Base-by-base conservation (phyloP, 805 yeast species). In the Metschnikowia amazonensis region DNA sequence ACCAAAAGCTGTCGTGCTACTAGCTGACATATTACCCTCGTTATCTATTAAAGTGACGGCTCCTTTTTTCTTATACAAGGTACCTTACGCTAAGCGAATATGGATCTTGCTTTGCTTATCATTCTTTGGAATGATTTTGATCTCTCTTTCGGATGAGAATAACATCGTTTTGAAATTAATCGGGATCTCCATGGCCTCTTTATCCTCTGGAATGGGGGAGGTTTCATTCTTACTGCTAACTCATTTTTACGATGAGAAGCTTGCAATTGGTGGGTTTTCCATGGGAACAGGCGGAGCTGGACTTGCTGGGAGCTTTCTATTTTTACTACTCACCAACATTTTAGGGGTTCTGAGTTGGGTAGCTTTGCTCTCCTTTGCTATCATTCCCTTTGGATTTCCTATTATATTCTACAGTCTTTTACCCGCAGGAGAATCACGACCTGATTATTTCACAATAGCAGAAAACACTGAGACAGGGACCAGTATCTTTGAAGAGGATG, bases 271-370 rank as follows among this genome's bases (percentile, higher is more conserved):
- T 41, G 97, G 95, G 0, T 92, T 95, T 80, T 86, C 96, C 17
- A 79, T 89, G 6, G 99, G 99, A 1, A 92, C 98, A 0, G 98
- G 99, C 3, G 95, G 89, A 16, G 98, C 99, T 1, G 99, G 99
- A 0, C 63, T 92, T 4, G 75, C 79, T 16, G 99, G 98, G 0
- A 80, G 90, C 45, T 86, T 85, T 43, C 59, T 77, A 11, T 90
- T 79, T 58, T 57, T 92, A 75, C 53, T 84, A 1, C 49, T 87
- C 55, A 92, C 97, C 0, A 84, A 92, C 1, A 67, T 89, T 58
- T 39, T 86, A 18, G 72, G 79, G 1, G 47, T 88, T 1, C 64
- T 77, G 5, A 81, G 86, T 0, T 70, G 70, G 48, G 46, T 70
- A 0, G 70, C 87, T 0, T 69, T 92, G 32, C 59, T 84, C 11